Conservation (phyloP, 1,284 basidiomycete species). For the Moesziomyces sp. region DNA sequence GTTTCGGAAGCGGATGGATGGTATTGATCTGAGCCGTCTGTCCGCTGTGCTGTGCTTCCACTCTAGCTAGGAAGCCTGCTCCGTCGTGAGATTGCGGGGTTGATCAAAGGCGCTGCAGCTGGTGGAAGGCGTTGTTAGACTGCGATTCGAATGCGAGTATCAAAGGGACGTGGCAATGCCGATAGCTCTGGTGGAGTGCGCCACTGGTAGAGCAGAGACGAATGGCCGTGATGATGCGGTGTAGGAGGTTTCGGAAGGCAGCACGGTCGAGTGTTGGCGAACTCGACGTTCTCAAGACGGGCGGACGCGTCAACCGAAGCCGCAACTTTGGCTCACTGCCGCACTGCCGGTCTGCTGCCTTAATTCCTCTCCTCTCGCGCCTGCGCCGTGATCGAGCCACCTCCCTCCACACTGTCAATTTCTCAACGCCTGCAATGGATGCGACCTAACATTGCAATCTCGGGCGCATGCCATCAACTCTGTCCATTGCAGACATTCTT, state of each 20-base stretch:
- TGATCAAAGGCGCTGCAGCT: neutral
- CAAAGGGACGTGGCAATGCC: too few species aligned
- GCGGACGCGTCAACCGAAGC: conserved; percentile 37
- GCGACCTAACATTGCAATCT: neutral
- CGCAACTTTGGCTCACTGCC: neutral
- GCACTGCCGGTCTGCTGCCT: conserved; percentile 25
- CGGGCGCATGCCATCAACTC: neutral
- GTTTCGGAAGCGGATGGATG: neutral
- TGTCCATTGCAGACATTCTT: neutral
- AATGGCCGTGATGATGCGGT: neutral
- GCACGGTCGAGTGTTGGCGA: conserved; percentile 1
- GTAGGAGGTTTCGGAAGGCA: conserved; percentile 1
- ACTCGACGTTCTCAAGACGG: neutral
- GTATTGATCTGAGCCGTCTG: neutral
- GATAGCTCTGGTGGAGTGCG: neutral
- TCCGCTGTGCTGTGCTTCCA: neutral
- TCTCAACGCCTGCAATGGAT: neutral
- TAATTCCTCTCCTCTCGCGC: conserved; percentile 1
- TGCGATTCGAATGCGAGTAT: neutral
- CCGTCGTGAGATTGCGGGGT: too few species aligned
- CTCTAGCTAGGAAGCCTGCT: neutral
- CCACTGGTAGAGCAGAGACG: neutral
- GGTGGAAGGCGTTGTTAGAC: neutral
- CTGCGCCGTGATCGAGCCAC: conserved; percentile 30
- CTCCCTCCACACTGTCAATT: conserved; percentile 22